A percentile compares a stretch with the other conserved stretches of the same genome.
Conservation (phyloP, 2,329 filamentous ascomycete species). For the Acarospora socialis region DNA sequence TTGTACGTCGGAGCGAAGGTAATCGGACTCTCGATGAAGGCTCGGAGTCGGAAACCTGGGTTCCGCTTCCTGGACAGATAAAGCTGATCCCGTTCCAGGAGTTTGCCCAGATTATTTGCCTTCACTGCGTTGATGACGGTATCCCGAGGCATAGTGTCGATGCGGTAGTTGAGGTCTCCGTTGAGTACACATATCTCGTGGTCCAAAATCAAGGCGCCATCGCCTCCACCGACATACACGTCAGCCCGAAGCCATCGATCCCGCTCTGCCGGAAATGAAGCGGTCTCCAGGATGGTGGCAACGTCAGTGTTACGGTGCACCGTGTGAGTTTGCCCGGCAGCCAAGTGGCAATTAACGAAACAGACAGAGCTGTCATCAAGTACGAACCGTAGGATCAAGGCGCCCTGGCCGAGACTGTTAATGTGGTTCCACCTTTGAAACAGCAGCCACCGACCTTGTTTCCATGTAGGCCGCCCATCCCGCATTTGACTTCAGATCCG, state of each 20-base stretch:
- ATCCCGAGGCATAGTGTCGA: slow-evolving; percentile 91
- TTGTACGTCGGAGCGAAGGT: slow-evolving; percentile 95
- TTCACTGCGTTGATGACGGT: slow-evolving; percentile 78
- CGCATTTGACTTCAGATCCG: slow-evolving; percentile 78
- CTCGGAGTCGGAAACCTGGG: slow-evolving; percentile 72
- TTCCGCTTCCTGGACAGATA: slow-evolving; percentile 80
- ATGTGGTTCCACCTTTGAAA: neutral
- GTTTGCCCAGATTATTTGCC: slow-evolving; percentile 64
- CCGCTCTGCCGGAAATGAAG: slow-evolving; percentile 56
- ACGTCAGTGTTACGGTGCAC: slow-evolving; percentile 86
- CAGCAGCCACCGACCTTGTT: slow-evolving; percentile 56
- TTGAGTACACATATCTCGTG: slow-evolving; percentile 97
- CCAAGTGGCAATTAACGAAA: slow-evolving; percentile 94
- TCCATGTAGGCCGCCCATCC: slow-evolving; percentile 87
- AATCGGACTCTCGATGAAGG: slow-evolving; percentile 83
- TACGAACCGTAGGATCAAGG: slow-evolving; percentile 78
- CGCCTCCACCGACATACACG: slow-evolving; percentile 78
- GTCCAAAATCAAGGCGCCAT: slow-evolving; percentile 87
- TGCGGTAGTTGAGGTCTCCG: slow-evolving; percentile 94
- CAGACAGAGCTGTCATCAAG: slow-evolving; percentile 89
- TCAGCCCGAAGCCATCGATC: slow-evolving; percentile 56
- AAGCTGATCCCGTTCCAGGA: slow-evolving; percentile 87
- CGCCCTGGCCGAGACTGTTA: no score
- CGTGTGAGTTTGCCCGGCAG: slow-evolving; percentile 82
- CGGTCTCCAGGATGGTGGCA: slow-evolving; percentile 71